A percentile compares a stretch with the other conserved stretches of the same genome.
phyloP scores from a whole-genome alignment of 2,329 filamentous ascomycete genomes.

The Cytospora mali region DNA sequence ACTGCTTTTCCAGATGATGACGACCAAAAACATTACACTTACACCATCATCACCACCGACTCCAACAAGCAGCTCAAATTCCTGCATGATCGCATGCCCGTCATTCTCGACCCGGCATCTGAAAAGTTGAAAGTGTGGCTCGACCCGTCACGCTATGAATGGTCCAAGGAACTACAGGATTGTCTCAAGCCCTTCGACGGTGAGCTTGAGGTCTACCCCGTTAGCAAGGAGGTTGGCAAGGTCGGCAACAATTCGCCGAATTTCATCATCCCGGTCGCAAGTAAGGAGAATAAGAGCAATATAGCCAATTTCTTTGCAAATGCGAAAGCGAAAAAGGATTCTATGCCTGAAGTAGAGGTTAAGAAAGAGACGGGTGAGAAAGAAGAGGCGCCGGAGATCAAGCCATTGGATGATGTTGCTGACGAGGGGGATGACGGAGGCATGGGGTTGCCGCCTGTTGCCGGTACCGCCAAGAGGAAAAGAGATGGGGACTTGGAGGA shows the following conservation, averaged over 20 bases:
- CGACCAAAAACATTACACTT: conserved; percentile 77
- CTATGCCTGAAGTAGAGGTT: conserved; percentile 35
- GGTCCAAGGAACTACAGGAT: conserved; percentile 77
- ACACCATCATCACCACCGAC: conserved; percentile 90
- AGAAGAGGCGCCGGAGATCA: conserved; percentile 28
- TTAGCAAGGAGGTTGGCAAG: conserved; percentile 88
- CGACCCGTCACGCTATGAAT: conserved; percentile 70
- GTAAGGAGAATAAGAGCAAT: conserved; percentile 85
- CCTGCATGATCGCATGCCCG: conserved; percentile 94
- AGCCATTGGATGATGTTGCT: conserved; percentile 22
- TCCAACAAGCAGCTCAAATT: conserved; percentile 83
- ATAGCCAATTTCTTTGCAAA: conserved; percentile 92
- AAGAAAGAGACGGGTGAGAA: conserved; percentile 41
- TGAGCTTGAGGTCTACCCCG: conserved; percentile 81
- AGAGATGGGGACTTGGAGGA: conserved; percentile 23
- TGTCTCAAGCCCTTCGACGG: conserved; percentile 79
- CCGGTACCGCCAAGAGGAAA: conserved; percentile 30
- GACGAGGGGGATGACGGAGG: conserved; percentile 34
- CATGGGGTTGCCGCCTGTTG: conserved; percentile 22
- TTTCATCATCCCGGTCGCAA: conserved; percentile 82
- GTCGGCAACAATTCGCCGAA: conserved; percentile 86
- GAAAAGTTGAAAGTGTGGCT: conserved; percentile 75
- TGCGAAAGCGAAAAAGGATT: conserved; percentile 47
- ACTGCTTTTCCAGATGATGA: conserved; percentile 44
- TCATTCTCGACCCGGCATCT: conserved; percentile 79